Conservation (phyloP, 23 red algal genomes). For the Porphyridium purpureum region DNA sequence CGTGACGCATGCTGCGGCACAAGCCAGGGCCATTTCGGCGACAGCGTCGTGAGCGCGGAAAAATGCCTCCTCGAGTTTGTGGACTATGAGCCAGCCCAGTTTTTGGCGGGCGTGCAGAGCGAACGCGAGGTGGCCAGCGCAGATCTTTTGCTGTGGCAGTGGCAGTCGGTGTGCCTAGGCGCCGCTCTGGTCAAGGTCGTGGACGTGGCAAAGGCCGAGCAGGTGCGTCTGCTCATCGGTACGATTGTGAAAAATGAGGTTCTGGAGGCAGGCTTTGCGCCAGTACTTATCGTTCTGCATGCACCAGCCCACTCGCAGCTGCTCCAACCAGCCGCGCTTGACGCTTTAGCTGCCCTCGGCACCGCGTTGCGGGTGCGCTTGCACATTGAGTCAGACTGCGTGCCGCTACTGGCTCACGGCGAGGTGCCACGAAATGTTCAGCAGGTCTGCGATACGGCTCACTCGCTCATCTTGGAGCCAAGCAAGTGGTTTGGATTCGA, state of each 20-base stretch:
- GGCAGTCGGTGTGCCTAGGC: constrained; percentile 1
- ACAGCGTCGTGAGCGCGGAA: too few relatives aligned
- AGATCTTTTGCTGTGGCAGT: background rate
- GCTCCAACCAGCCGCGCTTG: background rate
- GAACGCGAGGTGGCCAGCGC: background rate
- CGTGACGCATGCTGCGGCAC: too few relatives aligned
- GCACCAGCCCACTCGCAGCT: background rate
- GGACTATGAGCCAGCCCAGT: too few relatives aligned
- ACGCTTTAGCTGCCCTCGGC: background rate
- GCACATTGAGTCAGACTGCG: background rate
- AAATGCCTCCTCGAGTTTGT: too few relatives aligned
- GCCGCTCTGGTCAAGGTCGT: background rate
- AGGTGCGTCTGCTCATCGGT: background rate
- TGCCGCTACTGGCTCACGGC: background rate
- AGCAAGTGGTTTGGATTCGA: background rate
- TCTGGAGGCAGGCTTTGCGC: background rate
- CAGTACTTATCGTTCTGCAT: constrained; percentile 2
- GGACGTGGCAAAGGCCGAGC: background rate
- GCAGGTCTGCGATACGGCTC: background rate
- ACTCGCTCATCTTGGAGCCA: constrained; percentile 2
- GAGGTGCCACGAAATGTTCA: background rate
- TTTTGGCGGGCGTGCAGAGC: too few relatives aligned
- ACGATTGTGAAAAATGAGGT: background rate
- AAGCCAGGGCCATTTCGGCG: too few relatives aligned
- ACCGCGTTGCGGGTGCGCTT: background rate